Percentiles rank a stretch among this genome's conserved stretches.
Conservation (phyloP, 352 stramenopile genomes). For the Peronosclerospora sorghi region DNA sequence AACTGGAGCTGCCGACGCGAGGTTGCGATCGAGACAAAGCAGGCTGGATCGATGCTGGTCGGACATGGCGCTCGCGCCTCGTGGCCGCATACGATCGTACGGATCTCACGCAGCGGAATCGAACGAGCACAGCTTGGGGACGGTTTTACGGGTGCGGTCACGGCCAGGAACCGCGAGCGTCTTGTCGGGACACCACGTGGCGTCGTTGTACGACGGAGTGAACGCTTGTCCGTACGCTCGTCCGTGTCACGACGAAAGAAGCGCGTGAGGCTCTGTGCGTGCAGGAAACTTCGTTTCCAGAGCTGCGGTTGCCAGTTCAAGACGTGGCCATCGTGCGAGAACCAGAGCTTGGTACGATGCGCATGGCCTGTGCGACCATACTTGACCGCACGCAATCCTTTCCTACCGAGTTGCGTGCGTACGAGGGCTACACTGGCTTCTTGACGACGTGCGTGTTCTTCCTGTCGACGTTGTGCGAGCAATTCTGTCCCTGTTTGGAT, state of each 20-base stretch:
- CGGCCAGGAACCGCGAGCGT: too few species aligned
- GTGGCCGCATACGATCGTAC: conserved; percentile 30
- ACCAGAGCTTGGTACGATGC: conserved; percentile 59
- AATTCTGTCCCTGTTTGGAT: conserved; percentile 37
- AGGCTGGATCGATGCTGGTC: conserved; percentile 40
- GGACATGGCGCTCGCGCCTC: too few species aligned
- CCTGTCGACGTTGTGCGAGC: conserved; percentile 30
- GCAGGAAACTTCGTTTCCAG: conserved; percentile 55
- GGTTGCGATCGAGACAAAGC: conserved; percentile 48
- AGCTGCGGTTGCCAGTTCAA: conserved; percentile 72
- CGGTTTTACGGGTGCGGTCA: too few species aligned
- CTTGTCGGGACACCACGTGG: too few species aligned
- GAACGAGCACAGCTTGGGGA: too few species aligned
- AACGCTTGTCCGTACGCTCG: conserved; percentile 28
- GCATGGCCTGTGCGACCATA: conserved; percentile 68
- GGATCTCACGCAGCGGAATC: conserved; percentile 59
- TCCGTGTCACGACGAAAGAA: conserved; percentile 44
- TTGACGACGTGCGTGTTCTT: conserved; percentile 34
- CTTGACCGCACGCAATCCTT: conserved; percentile 67
- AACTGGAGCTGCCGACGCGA: conserved; percentile 58
- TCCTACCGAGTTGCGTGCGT: conserved; percentile 57
- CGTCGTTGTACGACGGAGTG: too few species aligned
- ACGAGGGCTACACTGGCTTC: conserved; percentile 47
- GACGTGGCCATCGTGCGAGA: conserved; percentile 58
- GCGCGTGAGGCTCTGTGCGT: conserved; percentile 51